phyloP scores from a whole-genome alignment of 306 rosid species.

The Aeschynomene evenia region DNA sequence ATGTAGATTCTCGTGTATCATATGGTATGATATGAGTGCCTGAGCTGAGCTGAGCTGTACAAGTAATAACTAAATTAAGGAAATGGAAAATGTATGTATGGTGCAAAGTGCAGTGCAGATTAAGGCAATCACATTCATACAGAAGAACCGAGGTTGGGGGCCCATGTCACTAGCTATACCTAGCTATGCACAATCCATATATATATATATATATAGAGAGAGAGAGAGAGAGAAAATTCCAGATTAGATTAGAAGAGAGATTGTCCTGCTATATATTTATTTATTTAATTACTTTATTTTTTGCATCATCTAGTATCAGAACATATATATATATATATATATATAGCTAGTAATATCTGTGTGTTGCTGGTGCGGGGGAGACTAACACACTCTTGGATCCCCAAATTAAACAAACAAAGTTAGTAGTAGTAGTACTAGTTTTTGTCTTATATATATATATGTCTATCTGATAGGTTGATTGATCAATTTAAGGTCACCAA shows the following conservation, averaged over 20 bases:
- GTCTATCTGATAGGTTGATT: no score
- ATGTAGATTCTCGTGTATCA: background rate
- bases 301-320: no score
- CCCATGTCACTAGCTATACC: background rate
- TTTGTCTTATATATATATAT: no score
- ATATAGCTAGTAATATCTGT: no score
- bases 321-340: no score
- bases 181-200: background rate
- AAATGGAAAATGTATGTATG: background rate
- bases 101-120: background rate
- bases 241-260: no score
- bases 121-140: background rate
- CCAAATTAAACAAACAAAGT: background rate
- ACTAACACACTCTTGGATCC: slow-evolving; percentile 27
- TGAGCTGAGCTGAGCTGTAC: no score
- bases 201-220: no score
- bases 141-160: background rate
- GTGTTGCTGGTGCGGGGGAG: slow-evolving; percentile 12
- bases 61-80: no score
- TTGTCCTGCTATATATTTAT: no score
- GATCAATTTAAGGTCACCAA: background rate
- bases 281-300: background rate
- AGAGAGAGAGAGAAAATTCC: no score
- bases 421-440: no score
- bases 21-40: background rate